These are phyloP conservation scores for Gymnopus androsaceus DNA, from an alignment of 1,284 basidiomycete species.

Conservation along the genomic window DNA sequence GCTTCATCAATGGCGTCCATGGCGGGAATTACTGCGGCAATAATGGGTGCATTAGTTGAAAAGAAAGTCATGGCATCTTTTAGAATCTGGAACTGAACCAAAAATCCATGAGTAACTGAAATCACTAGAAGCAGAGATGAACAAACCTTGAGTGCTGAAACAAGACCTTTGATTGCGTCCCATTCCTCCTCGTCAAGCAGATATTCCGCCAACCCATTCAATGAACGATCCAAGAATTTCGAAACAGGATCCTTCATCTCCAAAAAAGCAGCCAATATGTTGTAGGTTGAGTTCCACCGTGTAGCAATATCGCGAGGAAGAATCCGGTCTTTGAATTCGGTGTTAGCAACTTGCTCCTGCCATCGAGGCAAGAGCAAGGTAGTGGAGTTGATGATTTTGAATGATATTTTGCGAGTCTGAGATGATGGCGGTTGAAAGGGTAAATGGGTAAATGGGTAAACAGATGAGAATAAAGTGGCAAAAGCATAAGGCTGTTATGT, in stretches of 20 bases:
- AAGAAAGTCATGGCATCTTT: constrained; percentile 28
- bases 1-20: constrained; percentile 29
- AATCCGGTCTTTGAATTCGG: constrained; percentile 14
- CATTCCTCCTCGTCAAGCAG: constrained; percentile 21
- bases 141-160: constrained; percentile 18
- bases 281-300: no score
- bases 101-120: background rate
- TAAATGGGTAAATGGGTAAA: background rate
- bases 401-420: constrained; percentile 18
- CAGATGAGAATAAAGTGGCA: background rate
- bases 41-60: constrained; percentile 19
- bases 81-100: constrained; percentile 18
- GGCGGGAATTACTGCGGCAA: constrained; percentile 30
- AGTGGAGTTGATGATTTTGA: constrained; percentile 31
- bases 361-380: constrained; percentile 35
- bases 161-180: constrained; percentile 16
- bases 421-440: background rate
- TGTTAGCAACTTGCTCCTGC: constrained; percentile 22
- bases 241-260: constrained; percentile 17
- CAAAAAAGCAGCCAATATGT: constrained; percentile 19
- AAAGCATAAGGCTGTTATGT: background rate
- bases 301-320: constrained; percentile 22
- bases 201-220: constrained; percentile 16
- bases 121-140: background rate
- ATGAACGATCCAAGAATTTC: constrained; percentile 5